Conservation (phyloP, 163 green algal species). For the Volvox carteri region DNA sequence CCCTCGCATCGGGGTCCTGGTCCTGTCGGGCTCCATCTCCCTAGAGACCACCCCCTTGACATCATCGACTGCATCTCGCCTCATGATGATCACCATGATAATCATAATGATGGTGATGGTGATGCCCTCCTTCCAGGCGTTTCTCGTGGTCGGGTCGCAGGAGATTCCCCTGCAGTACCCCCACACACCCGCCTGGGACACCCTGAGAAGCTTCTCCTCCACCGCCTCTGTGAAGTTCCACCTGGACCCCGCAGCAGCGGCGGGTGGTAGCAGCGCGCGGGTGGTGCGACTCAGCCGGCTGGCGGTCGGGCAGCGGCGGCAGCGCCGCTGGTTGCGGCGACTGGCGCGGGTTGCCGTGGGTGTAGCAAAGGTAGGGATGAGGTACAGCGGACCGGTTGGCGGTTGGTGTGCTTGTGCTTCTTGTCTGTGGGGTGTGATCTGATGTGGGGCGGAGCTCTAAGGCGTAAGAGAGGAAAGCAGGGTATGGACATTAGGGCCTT, state of each 20-base stretch:
- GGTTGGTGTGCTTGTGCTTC: too few relatives aligned
- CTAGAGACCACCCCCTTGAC: too few relatives aligned
- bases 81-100: too few relatives aligned
- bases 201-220: conserved; percentile 11
- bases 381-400: too few relatives aligned
- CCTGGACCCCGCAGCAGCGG: neutral
- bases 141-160: neutral
- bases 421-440: too few relatives aligned
- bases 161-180: conserved; percentile 26
- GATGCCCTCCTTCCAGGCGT: conserved; percentile 15
- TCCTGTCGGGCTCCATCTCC: too few relatives aligned
- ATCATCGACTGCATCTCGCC: too few relatives aligned
- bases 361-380: conserved; percentile 27
- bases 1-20: too few relatives aligned
- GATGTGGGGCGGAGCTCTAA: too few relatives aligned
- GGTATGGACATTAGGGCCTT: too few relatives aligned
- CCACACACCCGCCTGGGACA: neutral
- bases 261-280: neutral
- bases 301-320: neutral
- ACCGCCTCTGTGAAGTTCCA: neutral
- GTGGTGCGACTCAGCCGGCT: neutral
- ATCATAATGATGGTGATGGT: too few relatives aligned
- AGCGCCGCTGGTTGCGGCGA: neutral
- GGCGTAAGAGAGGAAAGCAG: too few relatives aligned
- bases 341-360: neutral